phyloP scores from a whole-genome alignment of 257 asterid genomes.

The Cynanchum wilfordii region DNA sequence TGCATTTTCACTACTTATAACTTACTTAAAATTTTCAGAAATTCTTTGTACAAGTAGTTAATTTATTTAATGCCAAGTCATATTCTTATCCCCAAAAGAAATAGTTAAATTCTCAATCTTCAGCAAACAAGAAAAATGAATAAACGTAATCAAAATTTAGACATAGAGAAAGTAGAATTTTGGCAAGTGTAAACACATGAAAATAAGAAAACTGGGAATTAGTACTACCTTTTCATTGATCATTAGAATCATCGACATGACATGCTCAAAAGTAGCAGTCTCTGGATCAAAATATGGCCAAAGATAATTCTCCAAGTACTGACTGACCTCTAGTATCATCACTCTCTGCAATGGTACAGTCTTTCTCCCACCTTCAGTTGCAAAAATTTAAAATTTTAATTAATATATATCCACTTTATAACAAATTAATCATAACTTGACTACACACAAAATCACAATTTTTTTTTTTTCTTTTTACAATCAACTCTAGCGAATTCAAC shows the following conservation, averaged over 20 bases:
- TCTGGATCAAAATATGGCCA: slow-evolving; percentile 92
- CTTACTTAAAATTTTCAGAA: neutral
- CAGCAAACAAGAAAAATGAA: neutral
- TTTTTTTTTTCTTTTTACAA: neutral
- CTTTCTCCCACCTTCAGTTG: slow-evolving; percentile 66
- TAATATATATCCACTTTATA: neutral
- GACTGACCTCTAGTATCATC: slow-evolving; percentile 97
- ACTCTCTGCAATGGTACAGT: slow-evolving; percentile 96
- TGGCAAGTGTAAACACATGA: neutral
- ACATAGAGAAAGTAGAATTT: neutral
- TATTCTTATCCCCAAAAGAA: neutral
- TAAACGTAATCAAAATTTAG: neutral
- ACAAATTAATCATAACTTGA: neutral
- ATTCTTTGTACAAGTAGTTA: neutral
- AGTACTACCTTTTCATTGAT: slow-evolving; percentile 84
- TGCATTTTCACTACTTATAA: neutral
- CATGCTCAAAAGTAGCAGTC: slow-evolving; percentile 86
- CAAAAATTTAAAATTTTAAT: neutral
- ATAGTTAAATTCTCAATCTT: neutral
- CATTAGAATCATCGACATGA: slow-evolving; percentile 97
- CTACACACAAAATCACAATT: neutral
- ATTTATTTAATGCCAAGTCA: neutral
- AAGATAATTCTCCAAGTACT: slow-evolving; percentile 90
- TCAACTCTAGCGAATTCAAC: neutral
- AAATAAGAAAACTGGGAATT: neutral